These are phyloP conservation scores for Alternaria sp. DNA, from an alignment of 2,329 filamentous ascomycete genomes.

Conservation along the genomic window DNA sequence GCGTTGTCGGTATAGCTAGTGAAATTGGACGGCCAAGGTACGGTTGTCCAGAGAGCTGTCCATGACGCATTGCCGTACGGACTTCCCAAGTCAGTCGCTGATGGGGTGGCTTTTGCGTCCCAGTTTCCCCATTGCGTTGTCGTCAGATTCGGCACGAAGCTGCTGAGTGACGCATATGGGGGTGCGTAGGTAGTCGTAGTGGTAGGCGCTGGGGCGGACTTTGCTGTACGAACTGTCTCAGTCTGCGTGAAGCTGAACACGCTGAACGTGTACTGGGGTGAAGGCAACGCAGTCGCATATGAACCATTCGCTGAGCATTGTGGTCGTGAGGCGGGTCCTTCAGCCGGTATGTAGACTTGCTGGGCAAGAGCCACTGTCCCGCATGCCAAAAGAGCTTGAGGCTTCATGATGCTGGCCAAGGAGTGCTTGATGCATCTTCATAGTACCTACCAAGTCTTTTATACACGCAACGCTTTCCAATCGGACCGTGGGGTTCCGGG, in stretches of 20 bases:
- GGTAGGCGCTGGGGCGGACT: slow-evolving; percentile 43
- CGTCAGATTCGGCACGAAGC: slow-evolving; percentile 46
- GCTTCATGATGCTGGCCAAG: slow-evolving; percentile 21
- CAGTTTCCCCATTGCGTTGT: slow-evolving; percentile 56
- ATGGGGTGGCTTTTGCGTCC: slow-evolving; percentile 47
- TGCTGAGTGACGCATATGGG: slow-evolving; percentile 47
- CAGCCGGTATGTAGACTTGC: slow-evolving; percentile 46
- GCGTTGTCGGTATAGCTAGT: slow-evolving; percentile 30
- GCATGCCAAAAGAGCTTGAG: slow-evolving; percentile 14
- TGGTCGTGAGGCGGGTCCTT: slow-evolving; percentile 38
- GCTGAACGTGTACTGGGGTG: slow-evolving; percentile 36
- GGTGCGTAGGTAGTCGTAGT: slow-evolving; percentile 48
- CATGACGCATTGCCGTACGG: slow-evolving; percentile 54
- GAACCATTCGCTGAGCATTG: slow-evolving; percentile 37
- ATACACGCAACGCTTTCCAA: background rate
- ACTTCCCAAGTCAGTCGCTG: slow-evolving; percentile 44
- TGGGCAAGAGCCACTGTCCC: slow-evolving; percentile 34
- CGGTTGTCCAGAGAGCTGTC: slow-evolving; percentile 49
- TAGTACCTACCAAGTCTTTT: background rate
- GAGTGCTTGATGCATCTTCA: background rate
- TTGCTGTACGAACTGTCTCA: slow-evolving; percentile 51
- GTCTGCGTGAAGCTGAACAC: slow-evolving; percentile 51
- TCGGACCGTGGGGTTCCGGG: background rate
- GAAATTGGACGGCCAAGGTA: slow-evolving; percentile 46
- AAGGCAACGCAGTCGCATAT: slow-evolving; percentile 39